A percentile compares a stretch with the other conserved stretches of the same genome.
Evolutionary conservation across 176 grass and related monocot genomes (phyloP).

Genomic region (Avena insularis): DNA sequence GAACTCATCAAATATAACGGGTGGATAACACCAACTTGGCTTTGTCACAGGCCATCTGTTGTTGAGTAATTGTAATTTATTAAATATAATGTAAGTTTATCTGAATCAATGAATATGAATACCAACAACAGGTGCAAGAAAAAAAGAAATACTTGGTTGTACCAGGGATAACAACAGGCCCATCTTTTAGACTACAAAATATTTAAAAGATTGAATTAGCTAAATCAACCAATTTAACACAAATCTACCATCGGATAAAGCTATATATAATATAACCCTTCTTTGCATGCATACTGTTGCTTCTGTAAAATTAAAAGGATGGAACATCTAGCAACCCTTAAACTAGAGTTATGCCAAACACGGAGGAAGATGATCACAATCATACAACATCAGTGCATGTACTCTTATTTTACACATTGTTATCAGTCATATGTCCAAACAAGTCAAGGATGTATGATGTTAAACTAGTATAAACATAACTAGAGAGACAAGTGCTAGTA

Average conservation of each 20-base stretch:
- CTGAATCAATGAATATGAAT: not conserved
- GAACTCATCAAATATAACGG: not conserved
- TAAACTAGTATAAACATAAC: not conserved
- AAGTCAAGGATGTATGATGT: not conserved
- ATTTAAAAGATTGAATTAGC: not conserved
- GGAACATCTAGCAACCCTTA: not conserved
- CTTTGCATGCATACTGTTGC: not conserved
- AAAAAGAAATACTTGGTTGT: not conserved
- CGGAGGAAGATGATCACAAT: not conserved
- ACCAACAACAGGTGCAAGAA: not conserved
- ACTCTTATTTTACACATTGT: not conserved
- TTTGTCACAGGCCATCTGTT: not conserved
- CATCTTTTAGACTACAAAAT: not conserved
- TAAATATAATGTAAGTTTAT: not conserved
- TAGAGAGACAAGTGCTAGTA: not conserved
- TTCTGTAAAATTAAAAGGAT: not conserved
- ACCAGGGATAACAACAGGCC: not conserved
- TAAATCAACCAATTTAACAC: constrained; percentile 1
- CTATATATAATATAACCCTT: not conserved
- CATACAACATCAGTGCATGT: not conserved
- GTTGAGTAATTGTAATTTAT: not conserved
- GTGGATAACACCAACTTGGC: not conserved
- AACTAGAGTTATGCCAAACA: not conserved
- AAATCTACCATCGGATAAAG: not conserved
- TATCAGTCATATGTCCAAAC: not conserved